Conservation (phyloP, 2,329 filamentous ascomycete genomes). For the Raffaelea deltoideospora region DNA sequence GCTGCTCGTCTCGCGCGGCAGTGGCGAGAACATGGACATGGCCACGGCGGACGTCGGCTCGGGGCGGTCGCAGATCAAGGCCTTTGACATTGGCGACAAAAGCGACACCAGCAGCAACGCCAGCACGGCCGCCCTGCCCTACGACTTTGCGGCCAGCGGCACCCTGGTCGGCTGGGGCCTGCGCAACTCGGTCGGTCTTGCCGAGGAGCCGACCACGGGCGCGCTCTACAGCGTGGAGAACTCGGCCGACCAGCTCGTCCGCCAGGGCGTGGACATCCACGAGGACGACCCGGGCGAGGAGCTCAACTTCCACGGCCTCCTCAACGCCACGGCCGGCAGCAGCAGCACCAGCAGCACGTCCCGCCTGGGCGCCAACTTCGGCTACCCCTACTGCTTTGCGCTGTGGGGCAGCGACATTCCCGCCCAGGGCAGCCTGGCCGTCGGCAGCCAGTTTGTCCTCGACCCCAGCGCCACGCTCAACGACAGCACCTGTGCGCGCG, state of each 20-base stretch:
- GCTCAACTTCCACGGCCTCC: slow-evolving; percentile 54
- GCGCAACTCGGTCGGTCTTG: slow-evolving; percentile 53
- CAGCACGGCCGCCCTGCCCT: slow-evolving; percentile 17
- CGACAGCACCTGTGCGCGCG: slow-evolving; percentile 26
- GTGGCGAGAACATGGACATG: slow-evolving; percentile 44
- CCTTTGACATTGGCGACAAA: slow-evolving; percentile 34
- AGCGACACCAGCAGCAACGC: slow-evolving; percentile 4
- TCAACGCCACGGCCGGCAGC: slow-evolving; percentile 27
- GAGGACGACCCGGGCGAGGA: slow-evolving; percentile 58
- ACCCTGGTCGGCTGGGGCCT: slow-evolving; percentile 45
- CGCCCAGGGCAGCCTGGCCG: slow-evolving; percentile 21
- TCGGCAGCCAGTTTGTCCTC: slow-evolving; percentile 34
- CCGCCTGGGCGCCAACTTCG: slow-evolving; percentile 40
- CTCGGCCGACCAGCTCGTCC: slow-evolving; percentile 26
- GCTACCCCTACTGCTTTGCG: slow-evolving; percentile 55
- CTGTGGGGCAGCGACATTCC: slow-evolving; percentile 43
- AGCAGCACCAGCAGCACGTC: slow-evolving; percentile 6
- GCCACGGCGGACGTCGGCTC: slow-evolving; percentile 31
- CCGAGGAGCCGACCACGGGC: slow-evolving; percentile 22
- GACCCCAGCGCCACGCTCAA: slow-evolving; percentile 18
- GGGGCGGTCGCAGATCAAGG: slow-evolving; percentile 52
- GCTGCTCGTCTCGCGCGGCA: slow-evolving; percentile 52
- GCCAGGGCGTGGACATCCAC: slow-evolving; percentile 41
- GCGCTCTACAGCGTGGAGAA: slow-evolving; percentile 10
- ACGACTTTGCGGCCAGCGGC: slow-evolving; percentile 33